Evolutionary conservation across 768 basidiomycete species (phyloP), one percentile per base, ranked within the genome.

Genomic region (Gautieria morchelliformis): DNA sequence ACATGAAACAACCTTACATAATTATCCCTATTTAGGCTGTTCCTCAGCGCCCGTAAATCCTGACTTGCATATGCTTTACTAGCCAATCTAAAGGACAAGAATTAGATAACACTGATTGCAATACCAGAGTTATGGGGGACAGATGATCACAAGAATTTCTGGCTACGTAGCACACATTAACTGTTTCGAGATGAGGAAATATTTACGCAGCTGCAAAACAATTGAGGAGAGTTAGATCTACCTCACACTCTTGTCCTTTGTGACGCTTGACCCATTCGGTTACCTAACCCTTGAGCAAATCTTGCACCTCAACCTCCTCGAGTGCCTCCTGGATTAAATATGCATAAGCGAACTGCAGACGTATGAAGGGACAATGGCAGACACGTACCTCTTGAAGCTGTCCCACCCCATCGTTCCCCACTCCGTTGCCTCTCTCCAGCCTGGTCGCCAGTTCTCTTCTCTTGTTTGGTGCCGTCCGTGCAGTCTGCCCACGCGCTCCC

Each of bases 231-330:
- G 10, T 37, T 9, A 37, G 35, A 37, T 37, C 35, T 37, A 37
- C 30, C 30, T 56, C 46, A 56, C 14, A 42, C 22, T 42, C 58
- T 58, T 33, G 58, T 57, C 37, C 56, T 37, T 49, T 47, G 56
- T n/a, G 53, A 42, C 41, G 53, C 53, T 42, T 55, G 56, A 37
- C 56, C 56, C 87, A 89, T 88, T 65, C 86, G 85, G 65, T 86
- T 87, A 24, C 89, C 89, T 41, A 91, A 75, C 20, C 89, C 89
- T 70, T 91, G 88, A 19, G 86, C 79, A 65, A 91, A 91, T n/a
- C 89, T 80, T 30, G 80, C 78, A 22, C 91, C 87, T 59, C 91
- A 78, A 49, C 87, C 89, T 55, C 71, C 71, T 22, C 83, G 77
- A 24, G 79, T 74, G 46, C 83, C 82, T 39, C 32, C 48, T 33